A percentile compares a stretch with the other conserved stretches of the same genome.
These are phyloP conservation scores for Geotrichum candidum DNA, from an alignment of 1,139 yeast genomes.

Conservation along the genomic window DNA sequence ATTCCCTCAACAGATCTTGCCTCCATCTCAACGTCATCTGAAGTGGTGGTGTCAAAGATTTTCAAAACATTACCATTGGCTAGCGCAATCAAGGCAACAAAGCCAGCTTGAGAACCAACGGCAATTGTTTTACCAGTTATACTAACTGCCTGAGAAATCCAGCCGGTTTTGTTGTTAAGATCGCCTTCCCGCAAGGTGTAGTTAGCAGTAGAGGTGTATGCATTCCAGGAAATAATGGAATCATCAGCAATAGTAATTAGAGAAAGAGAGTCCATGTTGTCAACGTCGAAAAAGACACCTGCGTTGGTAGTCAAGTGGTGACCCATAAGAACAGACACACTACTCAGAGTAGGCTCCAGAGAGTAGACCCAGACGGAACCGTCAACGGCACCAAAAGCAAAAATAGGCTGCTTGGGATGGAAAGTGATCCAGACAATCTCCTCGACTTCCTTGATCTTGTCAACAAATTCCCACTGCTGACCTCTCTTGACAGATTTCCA, in stretches of 20 bases:
- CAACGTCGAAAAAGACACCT: conserved; percentile 65
- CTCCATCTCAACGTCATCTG: conserved; percentile 54
- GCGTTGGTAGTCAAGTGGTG: conserved; percentile 68
- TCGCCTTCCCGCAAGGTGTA: conserved; percentile 56
- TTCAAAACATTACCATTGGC: conserved; percentile 68
- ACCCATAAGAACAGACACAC: conserved; percentile 72
- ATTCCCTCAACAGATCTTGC: conserved; percentile 84
- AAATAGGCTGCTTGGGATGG: conserved; percentile 67
- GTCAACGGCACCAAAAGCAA: conserved; percentile 91
- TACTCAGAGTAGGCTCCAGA: conserved; percentile 48
- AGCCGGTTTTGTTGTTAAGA: conserved; percentile 67
- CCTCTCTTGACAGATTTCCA: conserved; percentile 70
- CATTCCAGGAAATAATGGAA: conserved; percentile 82
- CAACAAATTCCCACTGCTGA: conserved; percentile 69
- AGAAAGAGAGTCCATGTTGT: conserved; percentile 53
- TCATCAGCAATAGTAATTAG: conserved; percentile 83
- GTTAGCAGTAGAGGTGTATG: conserved; percentile 63
- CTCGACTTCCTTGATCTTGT: conserved; percentile 77
- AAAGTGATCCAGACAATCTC: conserved; percentile 72
- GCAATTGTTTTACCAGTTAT: conserved; percentile 47
- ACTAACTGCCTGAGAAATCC: conserved; percentile 66
- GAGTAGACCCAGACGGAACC: conserved; percentile 95
- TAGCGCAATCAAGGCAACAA: conserved; percentile 65
- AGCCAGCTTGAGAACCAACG: conserved; percentile 83
- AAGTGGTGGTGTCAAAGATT: conserved; percentile 47